phyloP scores from a whole-genome alignment of 2,329 filamentous ascomycete species.

The Talaromyces pinophilus region DNA sequence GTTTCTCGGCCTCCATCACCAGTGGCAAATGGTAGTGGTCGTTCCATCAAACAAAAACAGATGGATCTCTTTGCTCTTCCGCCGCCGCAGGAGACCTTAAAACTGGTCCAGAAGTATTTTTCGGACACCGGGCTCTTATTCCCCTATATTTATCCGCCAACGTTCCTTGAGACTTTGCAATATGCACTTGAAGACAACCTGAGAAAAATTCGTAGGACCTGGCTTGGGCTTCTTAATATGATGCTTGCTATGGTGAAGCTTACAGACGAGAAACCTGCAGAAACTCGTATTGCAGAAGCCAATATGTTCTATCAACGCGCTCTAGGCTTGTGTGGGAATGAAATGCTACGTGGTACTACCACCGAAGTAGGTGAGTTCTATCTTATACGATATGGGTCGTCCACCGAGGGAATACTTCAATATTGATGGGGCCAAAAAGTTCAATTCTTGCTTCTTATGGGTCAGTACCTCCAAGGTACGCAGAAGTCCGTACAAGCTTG shows the following conservation, averaged over 20 bases:
- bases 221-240: constrained; percentile 55
- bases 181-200: constrained; percentile 36
- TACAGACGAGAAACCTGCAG: constrained; percentile 33
- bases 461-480: constrained; percentile 57
- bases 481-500: constrained; percentile 57
- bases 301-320: constrained; percentile 52
- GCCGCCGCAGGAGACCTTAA: constrained; percentile 31
- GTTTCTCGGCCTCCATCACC: not conserved
- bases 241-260: constrained; percentile 51
- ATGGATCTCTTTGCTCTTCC: constrained; percentile 38
- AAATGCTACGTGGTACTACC: constrained; percentile 46
- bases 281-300: constrained; percentile 43
- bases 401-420: not conserved
- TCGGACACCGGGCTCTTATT: constrained; percentile 41
- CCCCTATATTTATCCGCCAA: constrained; percentile 42
- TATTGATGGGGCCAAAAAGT: constrained; percentile 35
- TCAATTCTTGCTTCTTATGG: constrained; percentile 52
- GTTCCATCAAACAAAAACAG: not conserved
- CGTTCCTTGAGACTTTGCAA: constrained; percentile 39
- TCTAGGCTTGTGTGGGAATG: constrained; percentile 46
- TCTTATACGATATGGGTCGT: not conserved
- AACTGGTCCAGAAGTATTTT: constrained; percentile 42
- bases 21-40: not conserved
- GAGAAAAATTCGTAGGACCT: constrained; percentile 47
- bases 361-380: constrained; percentile 46